Evolutionary conservation across 2,329 filamentous ascomycete species (phyloP), one percentile per base, ranked within the genome.

Genomic region (Dactylella cylindrospora): DNA sequence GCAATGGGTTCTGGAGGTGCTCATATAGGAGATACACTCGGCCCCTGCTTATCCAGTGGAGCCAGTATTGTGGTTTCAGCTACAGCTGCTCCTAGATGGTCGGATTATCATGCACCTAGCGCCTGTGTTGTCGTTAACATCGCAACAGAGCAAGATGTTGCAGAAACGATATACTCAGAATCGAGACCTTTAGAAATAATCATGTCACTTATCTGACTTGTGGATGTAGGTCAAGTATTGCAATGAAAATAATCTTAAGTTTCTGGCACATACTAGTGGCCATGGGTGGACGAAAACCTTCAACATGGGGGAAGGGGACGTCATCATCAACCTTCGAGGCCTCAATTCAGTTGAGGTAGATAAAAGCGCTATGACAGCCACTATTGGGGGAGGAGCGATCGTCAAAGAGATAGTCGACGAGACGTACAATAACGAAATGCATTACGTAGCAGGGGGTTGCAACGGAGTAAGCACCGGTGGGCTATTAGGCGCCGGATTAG

Each of bases 331-430:
- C 19, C 36, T 66, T 12, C 25, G 46, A 10, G 38, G 41, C 2
- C 39, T 67, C 5, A 46, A 57, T 3, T 31, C 40, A 4, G 54
- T 67, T n/a, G 29, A 29, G 6, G 50, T 67, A 3, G 59, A 68
- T 35, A 39, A 54, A 19, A 5, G 9, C 4, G 36, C 20, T n/a
- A 65, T 64, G 20, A 67, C 55, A 1, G 60, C 41, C 4, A 67
- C 45, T 1, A 28, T 67, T 10, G 67, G 67, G 6, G 66, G 66
- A 17, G 67, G 66, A 2, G 54, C 66, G 2, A 61, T 46, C 6
- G 46, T 65, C 8, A 65, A 51, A n/a, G 49, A 65, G n/a, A 41
- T 68, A 23, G 44, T 62, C 26, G 57, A 54, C 5, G 57, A 62
- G 10, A 38, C 50, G 12, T 62, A 49, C 19, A 50, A 44, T 22